Base-by-base conservation (phyloP, 768 basidiomycete genomes). In the Daedaleopsis nitida region DNA sequence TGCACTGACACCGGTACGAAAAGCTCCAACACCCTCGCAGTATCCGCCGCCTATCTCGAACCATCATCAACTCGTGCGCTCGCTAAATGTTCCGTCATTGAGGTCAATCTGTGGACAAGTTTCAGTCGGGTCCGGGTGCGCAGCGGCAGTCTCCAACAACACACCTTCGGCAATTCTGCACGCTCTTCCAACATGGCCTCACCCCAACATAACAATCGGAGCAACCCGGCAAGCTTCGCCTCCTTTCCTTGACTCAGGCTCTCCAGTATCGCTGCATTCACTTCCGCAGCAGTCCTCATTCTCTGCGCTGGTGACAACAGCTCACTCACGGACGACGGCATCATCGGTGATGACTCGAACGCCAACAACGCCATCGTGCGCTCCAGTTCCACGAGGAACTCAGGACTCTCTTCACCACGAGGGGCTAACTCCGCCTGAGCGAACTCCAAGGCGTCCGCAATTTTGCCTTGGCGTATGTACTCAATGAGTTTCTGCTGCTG, bases 401-500 rank as follows among this genome's bases (percentile, higher is more conserved):
- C 92, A 0, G 94, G 95, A 60, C 89, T 92, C 77, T 97, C 93
- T 70, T 97, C 94, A 3, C 94, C 96, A 7, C 96, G 87, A 17
- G 94, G 95, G 5, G 97, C 97, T 12, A 99, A 81, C 73, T 98
- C 95, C 53, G 86, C 83, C 68, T 98, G 94, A 2, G 97, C 97
- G 77, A 98, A 99, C 56, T 84, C 78, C 51, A 99, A 77, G 0
- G 96, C 97, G 44, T 92, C 88, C 7, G 79, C 75, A 62, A 94
- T 85, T 32, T 84, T 83, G 39, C 91, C 89, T 54, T 88, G 84
- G 1, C 96, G 91, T 66, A 98, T 97, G 66, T 84, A 87, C 74
- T 99, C 97, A 72, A 98, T 98, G 42, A 99, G 80, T 68, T 90
- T 93, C 74, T 97, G 94, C 64, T 98, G 95, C 68, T 98, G 94